phyloP scores from a whole-genome alignment of 2,329 filamentous ascomycete species.

The Lasiodiplodia gonubiensis region DNA sequence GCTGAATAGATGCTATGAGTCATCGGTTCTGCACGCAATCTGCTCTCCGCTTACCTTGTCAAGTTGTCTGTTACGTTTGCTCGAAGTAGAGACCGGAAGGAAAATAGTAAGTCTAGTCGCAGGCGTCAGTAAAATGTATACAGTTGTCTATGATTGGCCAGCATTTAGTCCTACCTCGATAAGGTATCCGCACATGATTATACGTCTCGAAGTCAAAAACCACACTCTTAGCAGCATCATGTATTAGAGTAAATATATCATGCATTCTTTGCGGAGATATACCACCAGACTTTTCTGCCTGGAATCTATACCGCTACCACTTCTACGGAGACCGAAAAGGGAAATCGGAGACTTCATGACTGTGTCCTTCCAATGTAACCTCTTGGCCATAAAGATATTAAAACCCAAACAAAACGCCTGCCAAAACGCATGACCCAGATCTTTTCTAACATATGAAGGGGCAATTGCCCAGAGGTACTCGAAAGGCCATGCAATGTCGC shows the following conservation, averaged over 20 bases:
- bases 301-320: not conserved
- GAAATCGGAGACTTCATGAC: not conserved
- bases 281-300: not conserved
- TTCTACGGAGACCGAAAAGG: slow-evolving; percentile 5
- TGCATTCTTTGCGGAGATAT: slow-evolving; percentile 2
- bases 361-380: not conserved
- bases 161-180: too few species aligned
- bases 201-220: too few species aligned
- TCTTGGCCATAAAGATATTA: not conserved
- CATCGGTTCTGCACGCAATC: too few species aligned
- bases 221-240: too few species aligned
- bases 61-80: too few species aligned
- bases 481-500: slow-evolving; percentile 2
- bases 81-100: too few species aligned
- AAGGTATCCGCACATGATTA: not conserved
- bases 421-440: not conserved
- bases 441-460: not conserved
- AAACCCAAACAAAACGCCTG: slow-evolving; percentile 6
- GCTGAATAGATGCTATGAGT: too few species aligned
- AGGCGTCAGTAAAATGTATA: too few species aligned
- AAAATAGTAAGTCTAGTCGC: too few species aligned
- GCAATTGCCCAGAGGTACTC: slow-evolving; percentile 15
- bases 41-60: too few species aligned
- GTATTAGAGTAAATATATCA: not conserved
- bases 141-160: too few species aligned